Evolutionary conservation across 257 asterid species (phyloP).

Genomic region (Rhazya stricta): DNA sequence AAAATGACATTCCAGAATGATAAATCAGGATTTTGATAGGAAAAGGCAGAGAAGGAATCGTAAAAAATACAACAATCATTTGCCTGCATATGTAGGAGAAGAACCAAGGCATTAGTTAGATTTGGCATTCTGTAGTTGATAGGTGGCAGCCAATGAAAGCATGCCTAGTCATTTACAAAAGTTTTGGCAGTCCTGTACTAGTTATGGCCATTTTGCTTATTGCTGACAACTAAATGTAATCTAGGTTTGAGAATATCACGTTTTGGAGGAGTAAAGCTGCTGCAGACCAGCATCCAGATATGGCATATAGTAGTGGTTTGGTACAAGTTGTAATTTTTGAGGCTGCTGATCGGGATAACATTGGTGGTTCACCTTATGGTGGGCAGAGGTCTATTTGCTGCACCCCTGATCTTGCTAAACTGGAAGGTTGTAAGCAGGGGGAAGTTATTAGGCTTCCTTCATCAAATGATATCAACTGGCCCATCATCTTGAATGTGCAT

Average conservation of each 20-base stretch:
- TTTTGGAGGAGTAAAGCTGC: slow-evolving; percentile 78
- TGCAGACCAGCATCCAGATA: slow-evolving; percentile 54
- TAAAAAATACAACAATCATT: neutral
- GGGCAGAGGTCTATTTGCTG: slow-evolving; percentile 98
- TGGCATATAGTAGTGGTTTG: slow-evolving; percentile 65
- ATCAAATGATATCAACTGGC: slow-evolving; percentile 62
- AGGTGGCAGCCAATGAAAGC: neutral
- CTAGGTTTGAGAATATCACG: slow-evolving; percentile 87
- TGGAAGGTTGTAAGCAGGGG: slow-evolving; percentile 94
- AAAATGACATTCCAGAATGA: neutral
- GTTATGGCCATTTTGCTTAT: neutral
- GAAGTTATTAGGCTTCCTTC: slow-evolving; percentile 75
- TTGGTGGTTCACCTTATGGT: slow-evolving; percentile 97
- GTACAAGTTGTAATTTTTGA: slow-evolving; percentile 84
- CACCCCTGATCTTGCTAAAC: slow-evolving; percentile 90
- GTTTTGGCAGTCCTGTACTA: neutral
- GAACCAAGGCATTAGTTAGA: neutral
- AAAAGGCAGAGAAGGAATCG: neutral
- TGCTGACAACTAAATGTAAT: slow-evolving; percentile 1
- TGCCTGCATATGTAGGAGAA: neutral
- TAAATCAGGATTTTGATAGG: neutral
- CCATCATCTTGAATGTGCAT: slow-evolving; percentile 54
- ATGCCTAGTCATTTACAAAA: neutral
- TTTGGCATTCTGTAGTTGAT: neutral
- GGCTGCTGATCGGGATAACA: slow-evolving; percentile 82